Conservation (phyloP, 2,329 filamentous ascomycete genomes). For the Ceratocystis huliohia region DNA sequence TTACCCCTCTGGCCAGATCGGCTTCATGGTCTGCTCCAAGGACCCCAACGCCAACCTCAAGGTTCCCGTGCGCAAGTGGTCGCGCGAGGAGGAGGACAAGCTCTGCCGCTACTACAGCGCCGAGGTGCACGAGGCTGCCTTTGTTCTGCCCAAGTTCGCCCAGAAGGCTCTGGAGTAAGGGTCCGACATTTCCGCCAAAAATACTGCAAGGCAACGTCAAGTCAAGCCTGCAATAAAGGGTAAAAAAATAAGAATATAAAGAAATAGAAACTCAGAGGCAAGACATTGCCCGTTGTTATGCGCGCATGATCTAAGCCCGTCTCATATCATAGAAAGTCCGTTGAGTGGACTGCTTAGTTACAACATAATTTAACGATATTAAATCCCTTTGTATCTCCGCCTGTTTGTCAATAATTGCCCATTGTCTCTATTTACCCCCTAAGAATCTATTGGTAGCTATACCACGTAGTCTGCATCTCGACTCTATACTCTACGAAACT, state of each 20-base stretch:
- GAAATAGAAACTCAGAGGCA: background rate
- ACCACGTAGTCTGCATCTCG: background rate
- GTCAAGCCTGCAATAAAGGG: background rate
- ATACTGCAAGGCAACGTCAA: background rate
- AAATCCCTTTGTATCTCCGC: background rate
- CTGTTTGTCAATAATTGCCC: background rate
- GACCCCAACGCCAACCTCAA: constrained; percentile 71
- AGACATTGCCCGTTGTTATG: background rate
- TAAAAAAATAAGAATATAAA: constrained; percentile 8
- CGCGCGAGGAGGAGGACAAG: constrained; percentile 77
- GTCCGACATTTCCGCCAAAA: background rate
- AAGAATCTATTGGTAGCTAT: background rate
- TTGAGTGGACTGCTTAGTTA: background rate
- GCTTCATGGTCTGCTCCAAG: constrained; percentile 99
- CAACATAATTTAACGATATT: constrained; percentile 2
- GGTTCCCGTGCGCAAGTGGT: constrained; percentile 71
- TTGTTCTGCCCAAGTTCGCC: constrained; percentile 87
- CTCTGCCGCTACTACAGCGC: constrained; percentile 95
- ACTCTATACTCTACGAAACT: constrained; percentile 1
- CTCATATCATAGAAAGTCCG: constrained; percentile 3
- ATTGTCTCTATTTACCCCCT: background rate
- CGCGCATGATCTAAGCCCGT: background rate
- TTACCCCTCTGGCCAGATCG: constrained; percentile 97
- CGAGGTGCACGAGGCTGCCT: constrained; percentile 89
- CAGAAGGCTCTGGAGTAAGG: constrained; percentile 55